Evolutionary conservation across 75 land plant genomes (phyloP).

Genomic region (Selaginella moellendorffii): DNA sequence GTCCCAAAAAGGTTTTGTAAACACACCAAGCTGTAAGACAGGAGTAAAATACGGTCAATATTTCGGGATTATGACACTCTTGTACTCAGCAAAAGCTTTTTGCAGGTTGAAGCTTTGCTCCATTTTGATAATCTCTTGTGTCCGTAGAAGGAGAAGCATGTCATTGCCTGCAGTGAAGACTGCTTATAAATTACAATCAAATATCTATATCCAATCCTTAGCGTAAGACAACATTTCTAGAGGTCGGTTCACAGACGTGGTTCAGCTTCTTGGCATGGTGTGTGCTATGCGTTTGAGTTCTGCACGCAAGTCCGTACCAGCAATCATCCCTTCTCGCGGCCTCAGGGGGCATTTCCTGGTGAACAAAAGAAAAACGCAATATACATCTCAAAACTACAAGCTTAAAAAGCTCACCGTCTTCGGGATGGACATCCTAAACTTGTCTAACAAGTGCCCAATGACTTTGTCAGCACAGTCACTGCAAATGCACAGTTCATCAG

Average conservation of each 20-base stretch:
- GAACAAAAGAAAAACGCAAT: constrained; percentile 1
- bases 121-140: too few relatives aligned
- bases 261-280: constrained; percentile 52
- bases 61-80: too few relatives aligned
- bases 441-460: constrained; percentile 39
- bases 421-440: constrained; percentile 48
- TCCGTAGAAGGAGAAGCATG: too few relatives aligned
- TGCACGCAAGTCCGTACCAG: constrained; percentile 62
- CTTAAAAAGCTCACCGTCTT: constrained; percentile 30
- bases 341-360: constrained; percentile 46
- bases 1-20: too few relatives aligned
- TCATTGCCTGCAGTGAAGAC: too few relatives aligned
- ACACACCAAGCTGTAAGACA: too few relatives aligned
- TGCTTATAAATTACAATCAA: too few relatives aligned
- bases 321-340: constrained; percentile 40
- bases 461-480: constrained; percentile 47
- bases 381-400: background rate
- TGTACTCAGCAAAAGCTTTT: too few relatives aligned
- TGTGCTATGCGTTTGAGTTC: constrained; percentile 48
- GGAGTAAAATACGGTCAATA: too few relatives aligned
- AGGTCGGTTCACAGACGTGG: constrained; percentile 57
- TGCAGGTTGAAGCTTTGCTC: too few relatives aligned
- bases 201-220: too few relatives aligned
- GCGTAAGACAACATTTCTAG: background rate
- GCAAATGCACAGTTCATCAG: constrained; percentile 11